Conservation (phyloP, 768 basidiomycete genomes). For the Austroboletus festivus region DNA sequence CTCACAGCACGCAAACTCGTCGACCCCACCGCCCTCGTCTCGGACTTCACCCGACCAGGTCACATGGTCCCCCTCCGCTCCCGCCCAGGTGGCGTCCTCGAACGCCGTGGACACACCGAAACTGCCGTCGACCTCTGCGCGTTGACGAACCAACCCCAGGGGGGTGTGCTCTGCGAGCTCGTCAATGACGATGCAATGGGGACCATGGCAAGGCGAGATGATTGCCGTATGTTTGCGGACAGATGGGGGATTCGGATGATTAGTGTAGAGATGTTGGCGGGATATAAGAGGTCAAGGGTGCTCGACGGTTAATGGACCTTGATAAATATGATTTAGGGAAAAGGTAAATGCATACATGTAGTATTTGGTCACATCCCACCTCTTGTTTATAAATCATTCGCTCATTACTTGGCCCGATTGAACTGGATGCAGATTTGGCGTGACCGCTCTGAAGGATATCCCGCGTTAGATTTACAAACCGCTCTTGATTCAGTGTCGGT, state of each 20-base stretch:
- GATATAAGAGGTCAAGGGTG: slow-evolving; percentile 33
- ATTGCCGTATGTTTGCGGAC: slow-evolving; percentile 88
- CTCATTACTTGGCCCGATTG: too few species aligned
- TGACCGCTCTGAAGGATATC: too few species aligned
- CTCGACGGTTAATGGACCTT: too few species aligned
- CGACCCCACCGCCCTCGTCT: slow-evolving; percentile 46
- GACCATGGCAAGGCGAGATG: slow-evolving; percentile 92
- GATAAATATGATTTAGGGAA: too few species aligned
- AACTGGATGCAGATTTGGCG: too few species aligned
- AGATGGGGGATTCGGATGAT: slow-evolving; percentile 91
- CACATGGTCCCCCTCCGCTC: slow-evolving; percentile 94
- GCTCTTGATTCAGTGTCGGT: too few species aligned
- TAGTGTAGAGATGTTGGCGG: slow-evolving; percentile 80
- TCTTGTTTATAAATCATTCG: too few species aligned
- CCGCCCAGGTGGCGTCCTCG: slow-evolving; percentile 77
- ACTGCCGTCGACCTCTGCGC: slow-evolving; percentile 82
- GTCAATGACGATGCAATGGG: slow-evolving; percentile 90
- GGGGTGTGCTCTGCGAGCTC: slow-evolving; percentile 88
- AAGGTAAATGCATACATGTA: too few species aligned
- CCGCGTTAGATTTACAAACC: too few species aligned
- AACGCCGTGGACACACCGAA: slow-evolving; percentile 94
- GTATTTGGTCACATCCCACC: too few species aligned
- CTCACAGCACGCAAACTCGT: slow-evolving; percentile 85
- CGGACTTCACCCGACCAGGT: slow-evolving; percentile 88
- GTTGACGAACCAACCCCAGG: slow-evolving; percentile 58